Conservation (phyloP, 768 basidiomycete species). For the Naganishia vaughanmartiniae region DNA sequence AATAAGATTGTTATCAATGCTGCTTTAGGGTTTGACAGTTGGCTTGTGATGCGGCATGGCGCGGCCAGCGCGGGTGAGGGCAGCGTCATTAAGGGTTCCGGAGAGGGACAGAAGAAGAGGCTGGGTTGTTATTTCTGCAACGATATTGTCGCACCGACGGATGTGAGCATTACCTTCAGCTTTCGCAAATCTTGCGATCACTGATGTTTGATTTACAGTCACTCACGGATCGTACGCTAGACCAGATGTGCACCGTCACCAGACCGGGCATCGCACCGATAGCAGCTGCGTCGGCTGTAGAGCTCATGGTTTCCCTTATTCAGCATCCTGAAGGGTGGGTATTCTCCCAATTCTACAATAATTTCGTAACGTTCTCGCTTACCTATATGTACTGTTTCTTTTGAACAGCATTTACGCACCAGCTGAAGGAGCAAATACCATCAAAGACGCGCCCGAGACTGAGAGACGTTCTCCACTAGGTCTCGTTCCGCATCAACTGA, state of each 20-base stretch:
- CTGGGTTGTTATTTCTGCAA: conserved; percentile 98
- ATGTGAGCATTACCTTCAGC: conserved; percentile 60
- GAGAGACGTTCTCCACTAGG: conserved; percentile 60
- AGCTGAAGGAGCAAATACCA: conserved; percentile 57
- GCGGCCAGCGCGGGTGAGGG: conserved; percentile 18
- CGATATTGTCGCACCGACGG: conserved; percentile 92
- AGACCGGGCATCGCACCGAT: conserved; percentile 90
- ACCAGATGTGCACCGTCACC: conserved; percentile 99
- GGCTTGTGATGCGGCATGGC: conserved; percentile 95
- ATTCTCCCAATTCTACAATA: not conserved
- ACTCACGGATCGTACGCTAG: conserved; percentile 83
- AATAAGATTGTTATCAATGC: conserved; percentile 93
- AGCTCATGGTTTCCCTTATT: conserved; percentile 79
- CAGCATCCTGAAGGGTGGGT: conserved; percentile 83
- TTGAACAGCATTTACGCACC: conserved; percentile 62
- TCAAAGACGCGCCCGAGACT: conserved; percentile 37
- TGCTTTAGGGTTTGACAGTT: conserved; percentile 92
- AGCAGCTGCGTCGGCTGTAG: conserved; percentile 86
- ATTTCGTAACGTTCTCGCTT: not conserved
- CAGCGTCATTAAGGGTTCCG: not conserved
- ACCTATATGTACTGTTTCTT: not conserved
- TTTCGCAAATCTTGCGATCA: not conserved
- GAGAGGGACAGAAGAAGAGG: conserved; percentile 37
- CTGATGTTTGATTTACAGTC: conserved; percentile 53
- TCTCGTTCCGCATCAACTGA: conserved; percentile 86